Base-by-base conservation (phyloP, 208 protist genomes). In the Herpetomonas tarakana region DNA sequence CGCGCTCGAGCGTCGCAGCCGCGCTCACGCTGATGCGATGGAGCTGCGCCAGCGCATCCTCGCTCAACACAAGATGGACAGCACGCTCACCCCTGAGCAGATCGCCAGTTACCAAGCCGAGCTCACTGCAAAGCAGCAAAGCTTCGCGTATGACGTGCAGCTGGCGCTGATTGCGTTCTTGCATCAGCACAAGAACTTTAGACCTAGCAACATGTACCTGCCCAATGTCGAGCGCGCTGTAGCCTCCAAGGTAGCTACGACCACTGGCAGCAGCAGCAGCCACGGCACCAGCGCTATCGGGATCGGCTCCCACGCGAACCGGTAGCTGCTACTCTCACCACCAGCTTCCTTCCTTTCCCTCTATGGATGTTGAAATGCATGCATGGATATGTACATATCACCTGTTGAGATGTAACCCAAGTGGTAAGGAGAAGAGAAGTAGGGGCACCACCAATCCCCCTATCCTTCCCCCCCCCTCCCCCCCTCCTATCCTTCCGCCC, bases 141-240 rank as follows among this genome's bases (percentile, higher is more conserved):
- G 35, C 11, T 88, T 92, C 30, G 70, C 71, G 31, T 80, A 83
- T 49, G 60, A 81, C 52, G 63, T 94, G 24, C 81, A 96, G 65
- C 76, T 92, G 12, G 81, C 85, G 44, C 67, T 96, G 38, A 67
- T 96, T 50, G 77, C 81, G 46, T 96, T 92, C 59, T 58, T 96
- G 28, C 91, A 96, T 56, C 82, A 92, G 29, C 68, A 64, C 29
- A 96, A 93, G 60, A 85, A 91, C 41, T 83, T 81, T 27, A 63
- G 81, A 6, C 85, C 90, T 9, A 82, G 89, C 44, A 81, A 68
- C 46, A 75, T 85, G 69, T 96, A 83, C 55, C 70, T 96, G 38
- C 87, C 90, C n/a, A 76, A 76, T 51, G 76, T 93, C 31, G 67
- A 58, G 41, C 22, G 68, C n/a, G 61, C 79, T 59, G 69, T 88